Evolutionary conservation across 352 stramenopile species (phyloP), one percentile per base, ranked within the genome.

Genomic region (Albugo candida): DNA sequence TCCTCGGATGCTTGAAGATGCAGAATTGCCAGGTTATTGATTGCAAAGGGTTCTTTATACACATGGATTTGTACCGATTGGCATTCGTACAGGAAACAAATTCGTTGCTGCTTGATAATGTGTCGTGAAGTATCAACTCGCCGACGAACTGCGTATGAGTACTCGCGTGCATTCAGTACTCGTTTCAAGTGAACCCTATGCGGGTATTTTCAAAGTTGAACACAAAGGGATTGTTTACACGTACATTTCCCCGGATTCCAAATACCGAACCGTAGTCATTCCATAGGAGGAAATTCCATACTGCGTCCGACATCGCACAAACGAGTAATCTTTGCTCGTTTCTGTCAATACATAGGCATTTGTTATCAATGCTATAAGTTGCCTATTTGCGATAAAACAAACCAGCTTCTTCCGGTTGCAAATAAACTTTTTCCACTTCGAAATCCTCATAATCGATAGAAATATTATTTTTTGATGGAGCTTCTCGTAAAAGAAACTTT

Each of bases 11-110:
- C 76, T 52, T 89, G 76, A 18, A 89, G 64, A 35, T 89, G 76
- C 42, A 85, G 55, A 41, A 89, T 72, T 44, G 67, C 60, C 11
- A 83, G 69, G 0, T 65, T 67, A 1, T 64, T 70, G 52, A 89
- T 60, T 5, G 64, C 52, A 5, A 55, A 54, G 19, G 76, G 76
- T 47, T 86, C 76, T 53, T 89, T 89, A 64, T 89, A 89, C 21
- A 84, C 60, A 55, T 89, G 76, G 38, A 89, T 78, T 56, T 89
- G 74, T 57, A 86, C 83, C 36, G 76, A 89, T 56, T 86, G 76
- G 56, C 86, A 86, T 54, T 82, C 60, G 60, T 85, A 83, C 42
- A 89, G 44, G 35, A 89, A 89, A 54, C 76, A 89, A 55, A 86
- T 84, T 40, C 76, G 76, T 54, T 85, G 73, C 61, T 89, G 76